These are phyloP conservation scores for Phytophthora crassamura DNA, from an alignment of 352 stramenopile genomes.

Conservation along the genomic window DNA sequence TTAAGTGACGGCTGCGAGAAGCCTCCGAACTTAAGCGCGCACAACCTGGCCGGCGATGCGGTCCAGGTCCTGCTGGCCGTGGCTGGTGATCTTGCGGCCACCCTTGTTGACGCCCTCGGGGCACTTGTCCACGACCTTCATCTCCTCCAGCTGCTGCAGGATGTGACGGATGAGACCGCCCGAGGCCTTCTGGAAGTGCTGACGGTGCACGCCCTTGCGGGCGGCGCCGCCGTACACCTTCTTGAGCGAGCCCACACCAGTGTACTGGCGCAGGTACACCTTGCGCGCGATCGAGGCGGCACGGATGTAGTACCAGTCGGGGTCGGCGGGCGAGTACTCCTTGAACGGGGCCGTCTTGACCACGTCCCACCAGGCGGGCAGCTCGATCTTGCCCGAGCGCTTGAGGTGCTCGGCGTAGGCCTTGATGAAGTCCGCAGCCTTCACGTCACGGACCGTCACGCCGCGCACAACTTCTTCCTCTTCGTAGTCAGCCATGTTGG, in stretches of 20 bases:
- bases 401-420: constrained; percentile 99
- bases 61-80: constrained; percentile 99
- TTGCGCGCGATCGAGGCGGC: constrained; percentile 98
- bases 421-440: constrained; percentile 97
- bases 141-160: constrained; percentile 97
- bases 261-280: constrained; percentile 98
- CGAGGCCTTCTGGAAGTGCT: constrained; percentile 97
- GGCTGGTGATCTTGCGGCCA: constrained; percentile 95
- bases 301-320: constrained; percentile 99
- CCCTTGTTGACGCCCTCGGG: constrained; percentile 92
- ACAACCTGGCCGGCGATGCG: constrained; percentile 97
- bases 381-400: constrained; percentile 98
- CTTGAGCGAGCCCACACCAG: constrained; percentile 96
- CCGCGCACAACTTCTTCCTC: constrained; percentile 79
- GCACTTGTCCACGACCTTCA: constrained; percentile 98
- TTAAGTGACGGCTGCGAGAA: constrained; percentile 35
- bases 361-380: constrained; percentile 97
- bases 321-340: constrained; percentile 97
- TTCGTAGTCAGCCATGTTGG: constrained; percentile 85
- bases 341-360: constrained; percentile 99
- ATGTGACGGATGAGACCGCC: constrained; percentile 98
- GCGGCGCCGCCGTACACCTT: constrained; percentile 98
- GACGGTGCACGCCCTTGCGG: constrained; percentile 92
- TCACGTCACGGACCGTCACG: constrained; percentile 98
- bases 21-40: constrained; percentile 70